These are phyloP conservation scores for Calonectria pauciramosa DNA, from an alignment of 2,329 filamentous ascomycete genomes.

Conservation along the genomic window DNA sequence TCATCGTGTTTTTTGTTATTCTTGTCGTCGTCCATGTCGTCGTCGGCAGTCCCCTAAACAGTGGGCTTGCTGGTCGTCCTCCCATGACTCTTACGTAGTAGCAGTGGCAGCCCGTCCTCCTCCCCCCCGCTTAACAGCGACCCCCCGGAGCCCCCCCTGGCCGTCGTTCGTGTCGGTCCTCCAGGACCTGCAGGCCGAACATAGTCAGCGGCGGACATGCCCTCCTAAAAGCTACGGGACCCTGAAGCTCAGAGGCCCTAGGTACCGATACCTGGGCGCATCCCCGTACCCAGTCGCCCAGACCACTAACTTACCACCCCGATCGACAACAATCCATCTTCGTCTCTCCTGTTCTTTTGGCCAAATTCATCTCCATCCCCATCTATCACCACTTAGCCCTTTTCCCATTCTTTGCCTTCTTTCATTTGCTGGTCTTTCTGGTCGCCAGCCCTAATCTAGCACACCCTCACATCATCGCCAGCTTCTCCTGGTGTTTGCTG, in stretches of 20 bases:
- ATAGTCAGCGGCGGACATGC: constrained; percentile 18
- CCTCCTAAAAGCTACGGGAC: constrained; percentile 21
- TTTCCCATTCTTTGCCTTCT: constrained; percentile 13
- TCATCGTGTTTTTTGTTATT: background rate
- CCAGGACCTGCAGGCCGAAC: constrained; percentile 7
- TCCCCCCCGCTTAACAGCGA: constrained; percentile 16
- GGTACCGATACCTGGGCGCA: constrained; percentile 22
- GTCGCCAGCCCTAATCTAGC: constrained; percentile 21
- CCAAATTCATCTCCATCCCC: constrained; percentile 25
- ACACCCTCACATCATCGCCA: background rate
- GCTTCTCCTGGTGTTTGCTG: constrained; percentile 8
- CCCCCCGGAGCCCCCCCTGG: constrained; percentile 20
- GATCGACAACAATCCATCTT: constrained; percentile 30
- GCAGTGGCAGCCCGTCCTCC: background rate
- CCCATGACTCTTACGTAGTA: constrained; percentile 17
- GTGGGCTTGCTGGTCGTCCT: background rate
- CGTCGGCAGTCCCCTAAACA: background rate
- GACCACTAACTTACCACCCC: constrained; percentile 17
- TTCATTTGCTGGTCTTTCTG: constrained; percentile 9
- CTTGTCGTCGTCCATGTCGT: background rate
- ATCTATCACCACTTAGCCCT: constrained; percentile 24
- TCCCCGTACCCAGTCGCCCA: constrained; percentile 16
- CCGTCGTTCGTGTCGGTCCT: constrained; percentile 27
- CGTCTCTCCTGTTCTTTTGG: constrained; percentile 28
- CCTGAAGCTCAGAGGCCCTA: constrained; percentile 15